Conservation (phyloP, 148 eudicot genomes). For the Vaccinium corymbosum region DNA sequence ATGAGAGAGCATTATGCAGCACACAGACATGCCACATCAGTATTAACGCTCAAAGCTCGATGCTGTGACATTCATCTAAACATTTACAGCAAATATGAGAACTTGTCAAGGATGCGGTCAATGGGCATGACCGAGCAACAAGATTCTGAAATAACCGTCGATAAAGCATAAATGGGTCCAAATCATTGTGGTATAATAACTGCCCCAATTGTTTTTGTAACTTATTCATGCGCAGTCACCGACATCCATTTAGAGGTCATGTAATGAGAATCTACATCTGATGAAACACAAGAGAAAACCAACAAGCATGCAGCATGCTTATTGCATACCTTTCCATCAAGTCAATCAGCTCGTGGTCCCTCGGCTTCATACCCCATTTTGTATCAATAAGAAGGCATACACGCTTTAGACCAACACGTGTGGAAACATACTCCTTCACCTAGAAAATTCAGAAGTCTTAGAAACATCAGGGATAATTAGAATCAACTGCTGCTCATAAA, state of each 20-base stretch:
- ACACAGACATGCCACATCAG: not conserved
- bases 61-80: not conserved
- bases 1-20: not conserved
- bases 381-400: constrained; percentile 95
- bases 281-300: constrained; percentile 4
- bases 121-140: not conserved
- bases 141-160: not conserved
- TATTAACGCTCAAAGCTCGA: not conserved
- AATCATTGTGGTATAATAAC: not conserved
- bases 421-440: constrained; percentile 95
- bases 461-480: constrained; percentile 3
- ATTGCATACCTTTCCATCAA: constrained; percentile 93
- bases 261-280: not conserved
- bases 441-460: constrained; percentile 23
- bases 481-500: not conserved
- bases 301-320: constrained; percentile 7
- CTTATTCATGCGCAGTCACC: not conserved
- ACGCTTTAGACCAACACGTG: constrained; percentile 71
- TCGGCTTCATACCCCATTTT: constrained; percentile 98
- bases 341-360: constrained; percentile 83
- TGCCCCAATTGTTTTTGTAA: not conserved
- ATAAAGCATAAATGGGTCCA: not conserved
- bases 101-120: not conserved
- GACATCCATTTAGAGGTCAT: not conserved
- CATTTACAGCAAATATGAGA: not conserved